Evolutionary conservation across 306 rosid species (phyloP).

Genomic region (Clitoria ternatea): DNA sequence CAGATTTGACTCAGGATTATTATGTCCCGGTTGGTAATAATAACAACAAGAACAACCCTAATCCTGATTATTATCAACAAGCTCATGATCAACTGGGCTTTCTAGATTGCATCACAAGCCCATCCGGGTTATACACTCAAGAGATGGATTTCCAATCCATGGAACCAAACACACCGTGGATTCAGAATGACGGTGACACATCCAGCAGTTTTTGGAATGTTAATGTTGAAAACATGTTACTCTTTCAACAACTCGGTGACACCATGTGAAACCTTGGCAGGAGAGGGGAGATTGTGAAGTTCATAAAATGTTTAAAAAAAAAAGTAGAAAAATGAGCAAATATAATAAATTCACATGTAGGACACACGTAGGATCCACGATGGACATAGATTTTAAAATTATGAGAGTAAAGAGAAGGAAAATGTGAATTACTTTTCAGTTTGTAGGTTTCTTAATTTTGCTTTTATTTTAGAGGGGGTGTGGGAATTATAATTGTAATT

Average conservation of each 20-base stretch:
- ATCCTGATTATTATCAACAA: constrained; percentile 40
- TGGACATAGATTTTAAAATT: constrained; percentile 34
- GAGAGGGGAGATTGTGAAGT: constrained; percentile 12
- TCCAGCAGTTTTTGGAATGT: constrained; percentile 66
- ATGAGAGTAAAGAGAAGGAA: constrained; percentile 22
- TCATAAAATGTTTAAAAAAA: neutral
- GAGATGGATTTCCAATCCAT: constrained; percentile 46
- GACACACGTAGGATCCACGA: constrained; percentile 36
- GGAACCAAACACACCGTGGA: constrained; percentile 53
- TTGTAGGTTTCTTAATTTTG: constrained; percentile 26
- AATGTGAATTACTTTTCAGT: constrained; percentile 44
- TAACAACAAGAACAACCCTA: constrained; percentile 30
- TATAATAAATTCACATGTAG: constrained; percentile 33
- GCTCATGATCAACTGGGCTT: constrained; percentile 27
- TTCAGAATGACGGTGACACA: constrained; percentile 48
- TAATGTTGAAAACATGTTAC: constrained; percentile 61
- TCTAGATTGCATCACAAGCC: constrained; percentile 43
- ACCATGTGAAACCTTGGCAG: constrained; percentile 16
- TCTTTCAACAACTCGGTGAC: constrained; percentile 52
- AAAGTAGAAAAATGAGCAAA: neutral
- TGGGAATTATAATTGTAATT: constrained; percentile 50
- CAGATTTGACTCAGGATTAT: constrained; percentile 57
- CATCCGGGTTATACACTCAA: constrained; percentile 30
- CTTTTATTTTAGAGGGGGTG: constrained; percentile 34
- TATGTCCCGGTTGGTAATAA: constrained; percentile 27